Base-by-base conservation (phyloP, 345 rosid genomes). In the Sonneratia caseolaris region DNA sequence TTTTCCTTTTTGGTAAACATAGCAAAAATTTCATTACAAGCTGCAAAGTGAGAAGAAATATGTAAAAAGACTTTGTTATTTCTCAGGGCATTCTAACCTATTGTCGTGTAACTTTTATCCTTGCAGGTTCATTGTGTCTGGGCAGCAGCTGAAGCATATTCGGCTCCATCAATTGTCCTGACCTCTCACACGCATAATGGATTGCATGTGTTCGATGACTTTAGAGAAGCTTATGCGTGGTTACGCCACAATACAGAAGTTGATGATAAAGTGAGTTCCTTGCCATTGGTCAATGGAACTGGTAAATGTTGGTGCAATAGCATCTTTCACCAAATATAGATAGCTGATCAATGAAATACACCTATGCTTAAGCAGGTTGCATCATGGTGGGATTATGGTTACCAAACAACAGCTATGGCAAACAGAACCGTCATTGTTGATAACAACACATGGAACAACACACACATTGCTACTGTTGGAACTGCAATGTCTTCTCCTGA, bases 401-500 rank as follows among this genome's bases (percentile, higher is more conserved):
- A 95, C 76, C 99, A 95, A 82, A 95, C 99, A 64, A 92, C 99
- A 76, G 98, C 99, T 49, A 95, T 95, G 98, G 99, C 99, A 70
- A 95, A 92, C 64, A 91, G 99, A 77, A 95, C 99, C 11, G 99
- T 95, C 76, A 92, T 95, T 67, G 99, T 95, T 66, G 99, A 95
- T 84, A 92, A 95, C 78, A 95, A 95, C 75, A 95, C 99, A 53
- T 95, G 99, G 99, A 95, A 95, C 75, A 95, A 95, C 81, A 95
- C 99, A 24, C 99, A 95, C 77, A 95, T 95, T 82, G 99, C 99
- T 75, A 95, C 99, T 64, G 99, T 95, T 73, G 99, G 99, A 43
- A 95, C 99, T 74, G 99, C 99, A 49, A 92, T 95, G 98, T 95
- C 99, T 75, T 95, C 99, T 79, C 99, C 99, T 62, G 99, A 95